Evolutionary conservation across 768 basidiomycete genomes (phyloP).

Genomic region (Hygrophorus pudorinus): DNA sequence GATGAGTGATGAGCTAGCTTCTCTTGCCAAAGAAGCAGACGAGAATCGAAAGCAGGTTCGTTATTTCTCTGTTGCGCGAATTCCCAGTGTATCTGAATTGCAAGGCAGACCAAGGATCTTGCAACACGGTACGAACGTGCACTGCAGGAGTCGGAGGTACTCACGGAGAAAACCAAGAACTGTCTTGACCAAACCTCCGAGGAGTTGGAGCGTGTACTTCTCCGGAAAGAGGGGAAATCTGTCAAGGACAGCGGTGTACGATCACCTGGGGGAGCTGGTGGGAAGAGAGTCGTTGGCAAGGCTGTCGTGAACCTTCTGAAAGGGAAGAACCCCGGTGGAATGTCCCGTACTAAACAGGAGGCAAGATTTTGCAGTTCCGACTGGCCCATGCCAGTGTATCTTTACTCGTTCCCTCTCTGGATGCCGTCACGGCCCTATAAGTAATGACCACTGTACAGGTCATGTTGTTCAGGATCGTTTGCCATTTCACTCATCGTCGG

Average conservation of each 20-base stretch:
- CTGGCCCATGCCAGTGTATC: too few species aligned
- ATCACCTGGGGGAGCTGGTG: conserved; percentile 42
- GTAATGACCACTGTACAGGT: too few species aligned
- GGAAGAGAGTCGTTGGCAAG: conserved; percentile 82
- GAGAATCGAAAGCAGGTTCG: conserved; percentile 83
- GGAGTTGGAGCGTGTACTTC: conserved; percentile 83
- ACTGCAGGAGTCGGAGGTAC: conserved; percentile 76
- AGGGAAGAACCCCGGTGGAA: conserved; percentile 89
- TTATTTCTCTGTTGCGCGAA: conserved; percentile 1
- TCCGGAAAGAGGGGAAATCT: conserved; percentile 94
- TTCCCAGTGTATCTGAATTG: conserved; percentile 4
- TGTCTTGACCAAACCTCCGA: conserved; percentile 86
- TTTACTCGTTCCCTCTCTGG: too few species aligned
- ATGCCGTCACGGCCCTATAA: too few species aligned
- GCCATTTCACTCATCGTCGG: too few species aligned
- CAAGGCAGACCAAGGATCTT: conserved; percentile 78
- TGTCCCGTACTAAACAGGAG: too few species aligned
- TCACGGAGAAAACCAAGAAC: conserved; percentile 82
- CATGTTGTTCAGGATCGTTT: too few species aligned
- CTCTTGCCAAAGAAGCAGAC: conserved; percentile 84
- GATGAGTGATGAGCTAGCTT: conserved; percentile 91
- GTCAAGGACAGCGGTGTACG: conserved; percentile 72
- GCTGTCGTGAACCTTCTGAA: conserved; percentile 87
- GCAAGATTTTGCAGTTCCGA: too few species aligned
- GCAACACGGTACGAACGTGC: conserved; percentile 81